Evolutionary conservation across 2,329 filamentous ascomycete species (phyloP).

Genomic region (Claviceps pazoutovae): DNA sequence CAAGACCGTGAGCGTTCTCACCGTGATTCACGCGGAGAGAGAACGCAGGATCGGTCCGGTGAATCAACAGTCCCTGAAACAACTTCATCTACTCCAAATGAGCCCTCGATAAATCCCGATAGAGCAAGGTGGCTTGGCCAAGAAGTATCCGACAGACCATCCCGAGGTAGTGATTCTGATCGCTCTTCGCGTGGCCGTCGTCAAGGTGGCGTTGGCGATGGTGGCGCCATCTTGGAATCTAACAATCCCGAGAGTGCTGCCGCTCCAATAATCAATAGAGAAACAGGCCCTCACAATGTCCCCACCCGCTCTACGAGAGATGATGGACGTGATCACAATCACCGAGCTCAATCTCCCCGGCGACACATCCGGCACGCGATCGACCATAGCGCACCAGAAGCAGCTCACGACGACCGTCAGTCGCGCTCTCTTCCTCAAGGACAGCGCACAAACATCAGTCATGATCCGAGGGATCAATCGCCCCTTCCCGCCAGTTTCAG

Average conservation of each 20-base stretch:
- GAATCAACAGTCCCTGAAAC: conserved; percentile 16
- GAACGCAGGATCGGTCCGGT: conserved; percentile 16
- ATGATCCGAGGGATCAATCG: conserved; percentile 21
- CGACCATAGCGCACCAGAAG: conserved; percentile 21
- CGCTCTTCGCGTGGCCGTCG: conserved; percentile 16
- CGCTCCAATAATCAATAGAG: conserved; percentile 27
- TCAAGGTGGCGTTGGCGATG: conserved; percentile 7
- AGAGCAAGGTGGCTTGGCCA: conserved; percentile 35
- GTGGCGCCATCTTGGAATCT: conserved; percentile 19
- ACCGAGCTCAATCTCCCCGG: conserved; percentile 35
- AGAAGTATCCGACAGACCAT: conserved; percentile 15
- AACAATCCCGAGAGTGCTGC: conserved; percentile 37
- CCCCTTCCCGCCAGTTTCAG: conserved; percentile 16
- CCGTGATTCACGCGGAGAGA: conserved; percentile 16
- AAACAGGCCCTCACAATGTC: conserved; percentile 16
- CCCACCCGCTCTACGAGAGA: conserved; percentile 27
- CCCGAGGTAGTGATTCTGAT: conserved; percentile 17
- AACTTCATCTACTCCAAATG: conserved; percentile 17
- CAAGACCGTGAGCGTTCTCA: conserved; percentile 28
- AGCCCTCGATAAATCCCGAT: conserved; percentile 41
- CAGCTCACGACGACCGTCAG: conserved; percentile 34
- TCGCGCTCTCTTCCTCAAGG: conserved; percentile 26
- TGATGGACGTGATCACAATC: conserved; percentile 28
- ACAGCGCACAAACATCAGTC: conserved; percentile 14
- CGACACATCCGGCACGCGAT: conserved; percentile 19